These are phyloP conservation scores for Pyrus pyrifolia DNA, from an alignment of 306 rosid genomes.

Conservation along the genomic window DNA sequence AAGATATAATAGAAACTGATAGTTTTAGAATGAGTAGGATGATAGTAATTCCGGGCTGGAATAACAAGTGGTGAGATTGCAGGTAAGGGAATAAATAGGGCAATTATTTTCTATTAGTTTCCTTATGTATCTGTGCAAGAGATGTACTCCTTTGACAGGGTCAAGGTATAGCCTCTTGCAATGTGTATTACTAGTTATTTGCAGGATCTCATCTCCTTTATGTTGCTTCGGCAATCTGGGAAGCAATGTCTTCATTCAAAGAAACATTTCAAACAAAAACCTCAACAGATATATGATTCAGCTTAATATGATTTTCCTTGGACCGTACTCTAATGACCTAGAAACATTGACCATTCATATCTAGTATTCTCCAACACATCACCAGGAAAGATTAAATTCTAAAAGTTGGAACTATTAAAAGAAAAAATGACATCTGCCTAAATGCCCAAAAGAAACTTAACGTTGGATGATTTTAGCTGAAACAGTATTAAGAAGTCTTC, in stretches of 20 bases:
- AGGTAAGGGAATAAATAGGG: not conserved
- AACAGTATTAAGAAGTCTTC: not conserved
- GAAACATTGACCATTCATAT: not conserved
- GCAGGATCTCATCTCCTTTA: not conserved
- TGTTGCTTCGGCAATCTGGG: not conserved
- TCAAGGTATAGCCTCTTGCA: not conserved
- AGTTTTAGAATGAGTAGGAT: not conserved
- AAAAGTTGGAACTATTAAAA: not conserved
- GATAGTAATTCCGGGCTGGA: not conserved
- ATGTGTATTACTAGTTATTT: not conserved
- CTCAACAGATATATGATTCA: not conserved
- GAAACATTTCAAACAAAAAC: not conserved
- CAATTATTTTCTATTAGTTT: not conserved
- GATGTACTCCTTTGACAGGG: not conserved
- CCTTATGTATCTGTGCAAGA: not conserved
- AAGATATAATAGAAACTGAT: not conserved
- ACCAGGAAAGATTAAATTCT: not conserved
- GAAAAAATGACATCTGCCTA: not conserved
- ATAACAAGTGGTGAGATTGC: not conserved
- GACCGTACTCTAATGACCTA: not conserved
- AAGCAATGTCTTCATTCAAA: not conserved
- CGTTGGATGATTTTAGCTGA: not conserved
- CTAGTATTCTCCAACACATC: not conserved
- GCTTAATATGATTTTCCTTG: not conserved
- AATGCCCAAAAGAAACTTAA: not conserved